Evolutionary conservation across 2,329 filamentous ascomycete species (phyloP).

Genomic region (Madurella mycetomatis): DNA sequence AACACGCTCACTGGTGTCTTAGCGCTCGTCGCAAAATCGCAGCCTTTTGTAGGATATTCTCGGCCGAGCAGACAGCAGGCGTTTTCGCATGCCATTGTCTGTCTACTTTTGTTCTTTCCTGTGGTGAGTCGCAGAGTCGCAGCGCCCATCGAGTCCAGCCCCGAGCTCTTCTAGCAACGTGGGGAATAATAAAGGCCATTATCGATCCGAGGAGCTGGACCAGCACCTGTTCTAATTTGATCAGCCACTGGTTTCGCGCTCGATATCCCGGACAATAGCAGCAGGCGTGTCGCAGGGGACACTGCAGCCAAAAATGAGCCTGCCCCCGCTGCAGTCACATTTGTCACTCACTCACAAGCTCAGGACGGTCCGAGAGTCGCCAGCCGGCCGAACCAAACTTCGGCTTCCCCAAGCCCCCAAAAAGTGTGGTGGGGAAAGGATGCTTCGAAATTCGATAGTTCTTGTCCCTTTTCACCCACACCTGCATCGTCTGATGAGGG

Average conservation of each 20-base stretch:
- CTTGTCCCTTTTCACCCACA: slow-evolving; percentile 17
- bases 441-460: slow-evolving; percentile 25
- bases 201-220: slow-evolving; percentile 27
- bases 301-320: slow-evolving; percentile 18
- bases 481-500: slow-evolving; percentile 25
- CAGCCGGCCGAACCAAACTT: slow-evolving; percentile 1
- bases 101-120: no score
- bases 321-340: slow-evolving; percentile 11
- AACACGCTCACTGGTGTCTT: slow-evolving; percentile 5
- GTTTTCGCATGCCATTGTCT: no score
- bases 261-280: slow-evolving; percentile 15
- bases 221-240: slow-evolving; percentile 14
- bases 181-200: neutral
- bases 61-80: no score
- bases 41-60: no score
- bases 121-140: no score
- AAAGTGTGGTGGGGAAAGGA: slow-evolving; percentile 11
- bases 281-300: slow-evolving; percentile 1
- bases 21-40: no score
- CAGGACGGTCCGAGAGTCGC: neutral
- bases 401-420: neutral
- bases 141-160: no score
- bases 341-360: slow-evolving; percentile 2
- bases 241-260: slow-evolving; percentile 1
- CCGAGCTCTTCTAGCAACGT: no score